phyloP scores from a whole-genome alignment of 352 stramenopile species.

The Albugo candida region DNA sequence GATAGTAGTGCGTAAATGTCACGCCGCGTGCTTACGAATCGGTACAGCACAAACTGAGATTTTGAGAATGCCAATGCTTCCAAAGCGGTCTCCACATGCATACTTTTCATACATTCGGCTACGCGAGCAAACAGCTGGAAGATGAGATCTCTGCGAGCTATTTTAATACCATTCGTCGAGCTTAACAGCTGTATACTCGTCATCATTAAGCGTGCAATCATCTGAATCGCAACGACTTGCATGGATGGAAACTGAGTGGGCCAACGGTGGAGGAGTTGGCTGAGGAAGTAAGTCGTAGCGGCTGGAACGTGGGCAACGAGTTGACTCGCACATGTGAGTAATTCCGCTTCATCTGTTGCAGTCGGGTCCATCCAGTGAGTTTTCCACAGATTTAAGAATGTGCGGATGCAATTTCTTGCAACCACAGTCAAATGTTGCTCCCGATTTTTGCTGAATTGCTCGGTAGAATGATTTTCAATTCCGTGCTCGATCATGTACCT shows the following conservation, averaged over 20 bases:
- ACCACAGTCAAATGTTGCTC: conserved; percentile 6
- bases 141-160: conserved; percentile 7
- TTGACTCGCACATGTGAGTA: conserved; percentile 62
- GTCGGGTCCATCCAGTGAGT: conserved; percentile 56
- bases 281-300: conserved; percentile 25
- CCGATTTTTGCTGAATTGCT: too few relatives aligned
- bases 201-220: conserved; percentile 71
- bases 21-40: conserved; percentile 45
- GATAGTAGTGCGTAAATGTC: conserved; percentile 48
- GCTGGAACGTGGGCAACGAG: conserved; percentile 70
- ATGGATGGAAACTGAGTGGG: conserved; percentile 40
- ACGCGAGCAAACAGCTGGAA: conserved; percentile 35
- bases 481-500: conserved; percentile 70
- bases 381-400: conserved; percentile 42
- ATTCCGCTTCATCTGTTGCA: conserved; percentile 64
- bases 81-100: conserved; percentile 50
- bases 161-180: conserved; percentile 15
- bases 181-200: conserved; percentile 30
- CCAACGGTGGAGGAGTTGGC: conserved; percentile 36
- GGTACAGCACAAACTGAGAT: conserved; percentile 58
- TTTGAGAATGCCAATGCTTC: conserved; percentile 66
- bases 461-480: conserved; percentile 14
- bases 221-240: conserved; percentile 58
- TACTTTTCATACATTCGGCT: conserved; percentile 29
- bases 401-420: conserved; percentile 45